A percentile compares a stretch with the other conserved stretches of the same genome.
Conservation (phyloP, 306 rosid genomes). For the Cicer bijugum region DNA sequence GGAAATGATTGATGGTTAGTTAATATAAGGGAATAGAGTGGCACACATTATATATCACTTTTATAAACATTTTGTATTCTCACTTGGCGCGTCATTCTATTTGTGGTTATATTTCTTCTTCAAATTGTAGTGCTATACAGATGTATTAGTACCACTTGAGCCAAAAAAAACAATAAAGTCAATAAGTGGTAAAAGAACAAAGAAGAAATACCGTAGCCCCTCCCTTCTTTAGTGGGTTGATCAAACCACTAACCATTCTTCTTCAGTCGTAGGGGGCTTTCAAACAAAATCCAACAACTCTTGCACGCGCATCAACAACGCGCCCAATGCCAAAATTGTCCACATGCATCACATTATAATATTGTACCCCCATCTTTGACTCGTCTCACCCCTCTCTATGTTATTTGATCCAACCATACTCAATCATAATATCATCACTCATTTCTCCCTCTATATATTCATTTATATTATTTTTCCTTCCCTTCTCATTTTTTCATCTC, state of each 20-base stretch:
- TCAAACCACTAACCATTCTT: background rate
- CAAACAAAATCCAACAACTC: conserved; percentile 17
- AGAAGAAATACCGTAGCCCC: conserved; percentile 1
- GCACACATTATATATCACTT: background rate
- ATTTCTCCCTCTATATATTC: background rate
- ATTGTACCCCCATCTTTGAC: conserved; percentile 16
- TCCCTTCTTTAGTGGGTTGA: background rate
- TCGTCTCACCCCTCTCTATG: conserved; percentile 13
- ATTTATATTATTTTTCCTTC: background rate
- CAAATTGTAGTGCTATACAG: background rate
- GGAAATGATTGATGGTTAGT: background rate
- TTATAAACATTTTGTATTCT: background rate
- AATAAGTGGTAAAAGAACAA: background rate
- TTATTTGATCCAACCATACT: conserved; percentile 5
- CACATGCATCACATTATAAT: conserved; percentile 9
- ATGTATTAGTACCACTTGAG: background rate
- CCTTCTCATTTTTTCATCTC: background rate
- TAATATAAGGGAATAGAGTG: background rate
- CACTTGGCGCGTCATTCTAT: background rate
- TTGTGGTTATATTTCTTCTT: background rate
- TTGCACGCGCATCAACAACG: conserved; percentile 32
- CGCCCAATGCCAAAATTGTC: conserved; percentile 17
- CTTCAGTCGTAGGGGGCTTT: background rate
- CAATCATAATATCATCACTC: background rate
- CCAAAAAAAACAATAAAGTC: background rate